Base-by-base conservation (phyloP, 2,329 filamentous ascomycete genomes). In the Cladophialophora yegresii region DNA sequence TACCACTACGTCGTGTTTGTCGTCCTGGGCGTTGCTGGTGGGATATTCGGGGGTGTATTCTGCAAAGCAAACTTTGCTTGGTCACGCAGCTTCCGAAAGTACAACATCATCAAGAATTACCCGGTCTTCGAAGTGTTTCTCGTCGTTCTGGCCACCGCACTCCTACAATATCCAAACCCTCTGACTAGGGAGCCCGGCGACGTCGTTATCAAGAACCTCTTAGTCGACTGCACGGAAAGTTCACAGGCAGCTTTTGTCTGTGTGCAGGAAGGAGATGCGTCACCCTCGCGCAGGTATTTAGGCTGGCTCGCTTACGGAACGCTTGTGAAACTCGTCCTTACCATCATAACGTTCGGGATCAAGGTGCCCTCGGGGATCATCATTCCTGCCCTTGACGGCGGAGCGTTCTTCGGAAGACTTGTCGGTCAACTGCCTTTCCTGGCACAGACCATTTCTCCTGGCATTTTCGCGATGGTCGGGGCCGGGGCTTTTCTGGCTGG, bases 351-450 rank as follows among this genome's bases (percentile, higher is more conserved):
- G 0, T 86, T 86, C 67, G 84, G 85, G 13, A 81, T 82, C 73
- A 86, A 86, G 74, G 83, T 87, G 1, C 84, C 85, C 0, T 83
- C 81, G 0, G 85, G 85, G 1, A 82, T 87, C 62, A 87, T 87
- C 72, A 86, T 87, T 58, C 85, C 85, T 0, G 81, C 84, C 1
- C 77, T 87, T 2, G 83, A 84, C 63, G 83, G 80, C 3, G 85
- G 84, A 13, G 84, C 84, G 0, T 77, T 87, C 32, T 86, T 86
- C 66, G 84, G 85, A 3, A 79, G 84, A 2, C 76, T 87, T 3
- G 70, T 85, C 1, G 84, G 80, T 66, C 74, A 83, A 69, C 70
- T 71, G 13, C 73, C 82, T 22, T 70, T 70, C 26, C 87, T 93
- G 0, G 92, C 67, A 16, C 71, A 73, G 0, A 72, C 73, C 7